Base-by-base conservation (phyloP, 441 rosid species). In the Gossypium gossypioides region DNA sequence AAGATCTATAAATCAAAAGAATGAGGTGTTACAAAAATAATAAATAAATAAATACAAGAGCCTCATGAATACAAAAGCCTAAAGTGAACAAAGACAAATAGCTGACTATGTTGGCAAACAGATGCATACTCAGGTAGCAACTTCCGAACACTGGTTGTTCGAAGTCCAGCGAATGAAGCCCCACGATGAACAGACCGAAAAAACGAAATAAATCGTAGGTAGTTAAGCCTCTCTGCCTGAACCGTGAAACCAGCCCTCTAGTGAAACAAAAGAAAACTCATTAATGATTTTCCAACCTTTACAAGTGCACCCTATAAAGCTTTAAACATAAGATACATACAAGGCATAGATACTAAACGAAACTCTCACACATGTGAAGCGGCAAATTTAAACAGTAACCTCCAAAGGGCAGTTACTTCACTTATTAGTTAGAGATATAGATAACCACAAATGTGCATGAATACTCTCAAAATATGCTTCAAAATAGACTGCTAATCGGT, bases 181-280 rank as follows among this genome's bases (percentile, higher is more conserved):
- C 98, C 97, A 44, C 98, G 89, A 86, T 92, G 99, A 69, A 95
- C 98, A 44, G 98, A 87, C 37, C 97, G 93, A 77, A 92, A 95
- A 84, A 92, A 94, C 48, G 96, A 92, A 76, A 95, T 79, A 75
- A 95, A 95, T 24, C 98, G 93, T 37, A 86, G 91, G 80, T 85
- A 95, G 82, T 95, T 92, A 72, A 95, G 88, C 87, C 99, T 88
- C 84, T 92, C 99, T n/a, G 97, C 97, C 85, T 89, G 95, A 79
- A 95, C 98, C 4, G 96, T 92, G 81, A 80, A 95, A 68, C 99
- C 99, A 67, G 95, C 97, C 82, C 90, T 92, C 98, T 92, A 80
- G 54, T 51, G 37, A 79, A 82, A 66, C 34, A 68, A 24, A 75
- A 82, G 15, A 73, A 42, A 73, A 69, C 8, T 19, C 13, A 68